These are phyloP conservation scores for Globisporangium takayamanum DNA, from an alignment of 352 stramenopile species.

Conservation along the genomic window DNA sequence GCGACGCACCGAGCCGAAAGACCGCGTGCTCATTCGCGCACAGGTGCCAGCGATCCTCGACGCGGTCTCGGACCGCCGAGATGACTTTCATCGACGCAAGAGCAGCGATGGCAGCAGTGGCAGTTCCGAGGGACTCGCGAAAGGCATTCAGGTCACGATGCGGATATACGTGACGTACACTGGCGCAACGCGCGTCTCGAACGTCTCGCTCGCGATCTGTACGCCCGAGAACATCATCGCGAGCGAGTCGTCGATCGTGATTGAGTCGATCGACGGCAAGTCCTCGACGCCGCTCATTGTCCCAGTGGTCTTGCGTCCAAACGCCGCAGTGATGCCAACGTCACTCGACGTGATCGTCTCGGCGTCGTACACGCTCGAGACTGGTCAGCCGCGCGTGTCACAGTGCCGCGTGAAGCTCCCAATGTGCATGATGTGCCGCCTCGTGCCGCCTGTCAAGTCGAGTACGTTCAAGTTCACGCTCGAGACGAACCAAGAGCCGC, in stretches of 20 bases:
- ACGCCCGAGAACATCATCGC: constrained; percentile 56
- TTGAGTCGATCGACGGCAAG: constrained; percentile 65
- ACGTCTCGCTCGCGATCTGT: constrained; percentile 72
- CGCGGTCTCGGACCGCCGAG: constrained; percentile 21
- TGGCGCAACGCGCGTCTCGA: constrained; percentile 45
- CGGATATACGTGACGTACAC: constrained; percentile 84
- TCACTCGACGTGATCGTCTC: constrained; percentile 57
- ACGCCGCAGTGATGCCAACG: constrained; percentile 42
- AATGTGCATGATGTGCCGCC: constrained; percentile 59
- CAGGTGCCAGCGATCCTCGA: constrained; percentile 74
- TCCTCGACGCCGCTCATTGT: constrained; percentile 59
- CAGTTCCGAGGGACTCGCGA: constrained; percentile 2
- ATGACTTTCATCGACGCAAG: not conserved
- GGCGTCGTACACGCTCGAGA: constrained; percentile 68
- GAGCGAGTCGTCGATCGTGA: constrained; percentile 56
- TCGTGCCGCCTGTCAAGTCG: constrained; percentile 73
- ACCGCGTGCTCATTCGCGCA: constrained; percentile 64
- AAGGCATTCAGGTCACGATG: constrained; percentile 58
- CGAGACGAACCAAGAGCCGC: constrained; percentile 77
- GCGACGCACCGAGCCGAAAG: constrained; percentile 55
- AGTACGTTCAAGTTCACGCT: constrained; percentile 87
- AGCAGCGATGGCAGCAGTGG: not conserved
- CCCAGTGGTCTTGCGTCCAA: constrained; percentile 47
- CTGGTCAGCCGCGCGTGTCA: constrained; percentile 60
- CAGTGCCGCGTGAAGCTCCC: constrained; percentile 62